phyloP scores from a whole-genome alignment of 306 rosid species.

The Alnus glutinosa region DNA sequence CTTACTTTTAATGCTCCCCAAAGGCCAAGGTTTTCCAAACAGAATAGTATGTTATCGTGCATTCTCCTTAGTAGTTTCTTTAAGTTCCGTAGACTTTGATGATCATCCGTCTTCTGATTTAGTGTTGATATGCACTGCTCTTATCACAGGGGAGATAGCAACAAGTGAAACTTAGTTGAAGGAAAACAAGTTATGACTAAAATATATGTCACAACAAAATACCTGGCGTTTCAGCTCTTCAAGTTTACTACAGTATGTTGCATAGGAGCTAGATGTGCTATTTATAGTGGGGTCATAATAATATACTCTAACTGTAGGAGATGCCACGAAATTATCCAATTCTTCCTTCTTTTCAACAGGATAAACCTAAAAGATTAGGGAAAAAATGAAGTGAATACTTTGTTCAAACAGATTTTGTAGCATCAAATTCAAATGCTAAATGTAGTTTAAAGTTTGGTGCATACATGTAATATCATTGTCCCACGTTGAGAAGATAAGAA shows the following conservation, averaged over 20 bases:
- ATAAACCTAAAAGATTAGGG: constrained; percentile 59
- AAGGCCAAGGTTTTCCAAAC: constrained; percentile 75
- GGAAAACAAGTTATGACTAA: constrained; percentile 21
- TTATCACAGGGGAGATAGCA: constrained; percentile 30
- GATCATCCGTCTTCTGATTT: constrained; percentile 43
- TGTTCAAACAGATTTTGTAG: neutral
- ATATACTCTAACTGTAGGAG: constrained; percentile 51
- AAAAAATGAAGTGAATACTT: constrained; percentile 9
- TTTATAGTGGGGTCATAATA: constrained; percentile 45
- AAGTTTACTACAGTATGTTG: constrained; percentile 37
- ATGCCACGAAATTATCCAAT: constrained; percentile 61
- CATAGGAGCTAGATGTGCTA: constrained; percentile 35
- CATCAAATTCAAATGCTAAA: neutral
- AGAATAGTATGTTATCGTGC: constrained; percentile 71
- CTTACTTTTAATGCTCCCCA: constrained; percentile 88
- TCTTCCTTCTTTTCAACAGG: constrained; percentile 54
- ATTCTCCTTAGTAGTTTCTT: constrained; percentile 65
- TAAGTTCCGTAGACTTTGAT: constrained; percentile 51
- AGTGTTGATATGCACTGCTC: constrained; percentile 65
- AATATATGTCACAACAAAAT: constrained; percentile 34
- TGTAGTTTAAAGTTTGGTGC: neutral
- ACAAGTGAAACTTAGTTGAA: constrained; percentile 15
- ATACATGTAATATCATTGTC: neutral
- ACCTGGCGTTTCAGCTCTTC: constrained; percentile 69
- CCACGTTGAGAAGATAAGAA: no score